Percentiles rank a stretch among this genome's conserved stretches.
phyloP scores from a whole-genome alignment of 306 rosid species.

The Luffa acutangula region DNA sequence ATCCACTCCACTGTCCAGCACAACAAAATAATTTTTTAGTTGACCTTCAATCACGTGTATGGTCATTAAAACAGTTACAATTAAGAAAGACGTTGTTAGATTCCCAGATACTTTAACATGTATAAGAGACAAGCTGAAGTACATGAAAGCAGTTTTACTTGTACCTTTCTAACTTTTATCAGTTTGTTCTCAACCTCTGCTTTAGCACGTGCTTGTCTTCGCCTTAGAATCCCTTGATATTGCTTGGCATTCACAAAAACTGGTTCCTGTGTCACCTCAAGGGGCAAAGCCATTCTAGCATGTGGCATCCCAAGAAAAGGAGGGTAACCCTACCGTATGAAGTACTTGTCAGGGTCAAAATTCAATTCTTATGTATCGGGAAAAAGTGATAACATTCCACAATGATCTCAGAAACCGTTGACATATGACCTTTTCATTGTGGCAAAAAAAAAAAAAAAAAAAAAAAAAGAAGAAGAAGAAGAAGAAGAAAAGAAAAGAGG shows the following conservation, averaged over 20 bases:
- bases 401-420: not conserved
- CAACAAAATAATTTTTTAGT: not conserved
- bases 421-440: not conserved
- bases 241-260: slow-evolving; percentile 97
- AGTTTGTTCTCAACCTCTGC: slow-evolving; percentile 92
- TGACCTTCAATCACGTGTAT: not conserved
- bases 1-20: not conserved
- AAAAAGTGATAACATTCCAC: not conserved
- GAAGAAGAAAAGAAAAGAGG: no score
- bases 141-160: slow-evolving; percentile 25
- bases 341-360: slow-evolving; percentile 4
- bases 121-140: not conserved
- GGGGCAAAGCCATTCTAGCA: slow-evolving; percentile 93
- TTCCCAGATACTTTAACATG: not conserved
- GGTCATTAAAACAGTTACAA: not conserved
- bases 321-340: slow-evolving; percentile 56
- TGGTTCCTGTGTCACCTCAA: slow-evolving; percentile 96
- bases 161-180: slow-evolving; percentile 86
- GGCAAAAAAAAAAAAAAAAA: not conserved
- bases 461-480: not conserved
- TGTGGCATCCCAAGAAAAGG: slow-evolving; percentile 86
- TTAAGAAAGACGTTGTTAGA: not conserved
- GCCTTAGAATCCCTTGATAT: slow-evolving; percentile 91
- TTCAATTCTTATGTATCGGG: not conserved
- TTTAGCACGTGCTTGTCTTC: slow-evolving; percentile 95